Conservation (phyloP, 2,329 filamentous ascomycete species). For the Exophiala aquamarina region DNA sequence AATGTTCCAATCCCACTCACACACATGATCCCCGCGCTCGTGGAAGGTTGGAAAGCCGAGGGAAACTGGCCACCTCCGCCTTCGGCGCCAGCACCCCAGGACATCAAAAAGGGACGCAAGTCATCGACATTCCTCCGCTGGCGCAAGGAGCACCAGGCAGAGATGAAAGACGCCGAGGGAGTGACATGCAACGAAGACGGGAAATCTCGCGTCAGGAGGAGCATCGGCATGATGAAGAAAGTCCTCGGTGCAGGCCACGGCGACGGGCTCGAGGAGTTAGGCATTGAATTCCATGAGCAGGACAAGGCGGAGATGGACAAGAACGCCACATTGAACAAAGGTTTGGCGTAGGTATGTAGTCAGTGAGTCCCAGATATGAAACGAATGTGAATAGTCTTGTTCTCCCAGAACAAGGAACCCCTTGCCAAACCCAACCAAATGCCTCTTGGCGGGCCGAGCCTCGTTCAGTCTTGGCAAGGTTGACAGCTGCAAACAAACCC, state of each 20-base stretch:
- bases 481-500: no score
- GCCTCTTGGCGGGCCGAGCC: no score
- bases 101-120: slow-evolving; percentile 17
- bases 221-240: slow-evolving; percentile 21
- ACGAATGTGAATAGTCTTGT: no score
- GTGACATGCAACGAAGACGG: slow-evolving; percentile 8
- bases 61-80: slow-evolving; percentile 79
- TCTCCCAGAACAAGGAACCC: no score
- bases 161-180: slow-evolving; percentile 6
- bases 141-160: slow-evolving; percentile 15
- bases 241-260: slow-evolving; percentile 10
- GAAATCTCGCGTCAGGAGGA: slow-evolving; percentile 13
- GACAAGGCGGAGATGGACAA: slow-evolving; percentile 17
- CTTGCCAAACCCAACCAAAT: no score
- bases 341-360: slow-evolving; percentile 3
- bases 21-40: slow-evolving; percentile 77
- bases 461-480: no score
- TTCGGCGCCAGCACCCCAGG: slow-evolving; percentile 2
- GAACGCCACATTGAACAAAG: slow-evolving; percentile 17
- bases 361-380: no score
- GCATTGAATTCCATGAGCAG: slow-evolving; percentile 22
- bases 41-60: slow-evolving; percentile 88
- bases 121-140: slow-evolving; percentile 19
- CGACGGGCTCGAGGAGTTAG: slow-evolving; percentile 16
- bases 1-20: slow-evolving; percentile 83